Evolutionary conservation across 23 red algal species (phyloP).

Genomic region (Pyropia yezoensis): DNA sequence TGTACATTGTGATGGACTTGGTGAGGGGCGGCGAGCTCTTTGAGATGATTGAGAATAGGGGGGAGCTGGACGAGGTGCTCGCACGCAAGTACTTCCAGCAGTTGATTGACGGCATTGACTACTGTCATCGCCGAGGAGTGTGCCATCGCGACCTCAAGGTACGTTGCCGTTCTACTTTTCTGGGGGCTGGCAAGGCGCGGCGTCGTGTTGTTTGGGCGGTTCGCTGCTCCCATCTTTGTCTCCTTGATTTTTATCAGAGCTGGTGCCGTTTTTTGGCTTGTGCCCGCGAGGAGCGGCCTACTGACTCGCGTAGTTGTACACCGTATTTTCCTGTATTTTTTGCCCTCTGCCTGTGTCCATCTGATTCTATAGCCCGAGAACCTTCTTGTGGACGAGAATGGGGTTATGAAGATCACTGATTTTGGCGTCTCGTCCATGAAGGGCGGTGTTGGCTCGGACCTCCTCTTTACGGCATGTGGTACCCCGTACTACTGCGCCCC

Average conservation of each 20-base stretch:
- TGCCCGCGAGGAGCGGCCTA: no score
- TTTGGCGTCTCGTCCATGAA: conserved; percentile 21
- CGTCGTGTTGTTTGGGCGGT: no score
- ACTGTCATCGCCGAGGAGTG: conserved; percentile 14
- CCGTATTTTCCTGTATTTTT: no score
- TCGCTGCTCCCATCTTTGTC: no score
- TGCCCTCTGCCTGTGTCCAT: conserved; percentile 16
- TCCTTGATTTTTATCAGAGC: neutral
- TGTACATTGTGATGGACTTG: conserved; percentile 31
- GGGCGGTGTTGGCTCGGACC: neutral
- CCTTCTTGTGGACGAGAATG: conserved; percentile 20
- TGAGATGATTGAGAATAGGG: conserved; percentile 22
- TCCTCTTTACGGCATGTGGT: conserved; percentile 1
- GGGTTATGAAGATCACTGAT: conserved; percentile 25
- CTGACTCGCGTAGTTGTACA: no score
- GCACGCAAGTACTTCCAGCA: conserved; percentile 29
- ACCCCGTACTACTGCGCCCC: conserved; percentile 10
- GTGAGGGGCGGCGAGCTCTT: conserved; percentile 32
- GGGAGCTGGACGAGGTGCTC: conserved; percentile 8
- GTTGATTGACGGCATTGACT: conserved; percentile 17
- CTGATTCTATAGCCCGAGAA: conserved; percentile 54
- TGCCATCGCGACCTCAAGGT: conserved; percentile 36
- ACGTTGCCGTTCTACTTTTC: no score
- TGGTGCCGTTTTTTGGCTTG: no score
- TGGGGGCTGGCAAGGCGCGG: no score